A percentile compares a stretch with the other conserved stretches of the same genome.
Evolutionary conservation across 148 eudicot species (phyloP).

Genomic region (Fagopyrum tataricum): DNA sequence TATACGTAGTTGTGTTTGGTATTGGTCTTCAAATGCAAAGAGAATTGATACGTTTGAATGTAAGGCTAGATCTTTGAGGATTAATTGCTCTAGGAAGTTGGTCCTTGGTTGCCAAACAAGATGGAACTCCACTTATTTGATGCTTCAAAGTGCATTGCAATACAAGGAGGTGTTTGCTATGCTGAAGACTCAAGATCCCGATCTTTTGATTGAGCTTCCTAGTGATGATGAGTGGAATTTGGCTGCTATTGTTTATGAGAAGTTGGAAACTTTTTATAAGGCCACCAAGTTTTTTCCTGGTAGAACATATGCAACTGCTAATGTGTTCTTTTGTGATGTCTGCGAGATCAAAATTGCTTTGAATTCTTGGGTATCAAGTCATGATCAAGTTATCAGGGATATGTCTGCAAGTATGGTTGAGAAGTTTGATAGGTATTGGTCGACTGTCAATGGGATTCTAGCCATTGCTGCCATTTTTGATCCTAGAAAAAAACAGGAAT

Average conservation of each 20-base stretch:
- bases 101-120: constrained; percentile 10
- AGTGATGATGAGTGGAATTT: constrained; percentile 10
- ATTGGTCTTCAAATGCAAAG: constrained; percentile 10
- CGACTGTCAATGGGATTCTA: not conserved
- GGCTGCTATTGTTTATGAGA: constrained; percentile 15
- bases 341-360: constrained; percentile 9
- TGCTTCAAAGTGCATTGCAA: constrained; percentile 12
- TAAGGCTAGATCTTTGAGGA: not conserved
- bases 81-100: not conserved
- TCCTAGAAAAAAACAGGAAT: constrained; percentile 13
- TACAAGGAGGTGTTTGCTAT: constrained; percentile 17
- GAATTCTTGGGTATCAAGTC: not conserved
- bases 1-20: constrained; percentile 5
- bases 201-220: constrained; percentile 6
- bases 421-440: constrained; percentile 16
- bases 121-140: constrained; percentile 16
- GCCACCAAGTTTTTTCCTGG: constrained; percentile 4
- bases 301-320: not conserved
- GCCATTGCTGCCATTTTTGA: constrained; percentile 14
- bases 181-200: not conserved
- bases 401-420: constrained; percentile 1
- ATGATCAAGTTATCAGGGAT: not conserved
- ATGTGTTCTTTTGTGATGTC: constrained; percentile 3
- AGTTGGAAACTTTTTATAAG: constrained; percentile 5
- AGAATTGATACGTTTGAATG: constrained; percentile 11